These are phyloP conservation scores for Trichoderma simmonsii DNA, from an alignment of 2,329 filamentous ascomycete genomes.

Conservation along the genomic window DNA sequence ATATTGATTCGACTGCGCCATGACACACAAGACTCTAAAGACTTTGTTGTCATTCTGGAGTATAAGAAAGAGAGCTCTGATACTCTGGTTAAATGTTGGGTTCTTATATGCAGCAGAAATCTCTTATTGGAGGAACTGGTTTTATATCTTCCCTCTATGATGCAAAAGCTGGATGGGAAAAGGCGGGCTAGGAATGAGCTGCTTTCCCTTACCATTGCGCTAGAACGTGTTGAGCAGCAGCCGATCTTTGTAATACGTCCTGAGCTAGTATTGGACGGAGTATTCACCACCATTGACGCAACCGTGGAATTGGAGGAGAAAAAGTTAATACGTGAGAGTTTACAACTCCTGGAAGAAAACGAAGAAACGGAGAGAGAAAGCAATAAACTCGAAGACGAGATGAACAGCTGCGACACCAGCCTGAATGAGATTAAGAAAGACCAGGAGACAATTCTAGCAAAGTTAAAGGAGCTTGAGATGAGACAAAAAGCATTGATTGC, in stretches of 20 bases:
- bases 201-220: not conserved
- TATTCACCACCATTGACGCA: constrained; percentile 4
- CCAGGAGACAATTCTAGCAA: not conserved
- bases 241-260: constrained; percentile 5
- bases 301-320: not conserved
- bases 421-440: not conserved
- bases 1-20: constrained; percentile 6
- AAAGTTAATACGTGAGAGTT: not conserved
- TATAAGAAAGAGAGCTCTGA: not conserved
- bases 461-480: not conserved
- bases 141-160: not conserved
- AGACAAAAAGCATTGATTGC: not conserved
- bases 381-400: not conserved
- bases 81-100: not conserved
- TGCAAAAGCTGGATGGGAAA: not conserved
- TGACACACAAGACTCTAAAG: not conserved
- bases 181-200: constrained; percentile 2
- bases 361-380: not conserved
- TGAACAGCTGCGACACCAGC: not conserved
- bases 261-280: not conserved
- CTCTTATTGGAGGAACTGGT: not conserved
- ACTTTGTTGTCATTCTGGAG: constrained; percentile 15
- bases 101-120: constrained; percentile 1
- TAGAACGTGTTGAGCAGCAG: not conserved
- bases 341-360: not conserved